Percentiles rank a stretch among this genome's conserved stretches.
phyloP scores from a whole-genome alignment of 305 asterid genomes.

The Lippia alba region DNA sequence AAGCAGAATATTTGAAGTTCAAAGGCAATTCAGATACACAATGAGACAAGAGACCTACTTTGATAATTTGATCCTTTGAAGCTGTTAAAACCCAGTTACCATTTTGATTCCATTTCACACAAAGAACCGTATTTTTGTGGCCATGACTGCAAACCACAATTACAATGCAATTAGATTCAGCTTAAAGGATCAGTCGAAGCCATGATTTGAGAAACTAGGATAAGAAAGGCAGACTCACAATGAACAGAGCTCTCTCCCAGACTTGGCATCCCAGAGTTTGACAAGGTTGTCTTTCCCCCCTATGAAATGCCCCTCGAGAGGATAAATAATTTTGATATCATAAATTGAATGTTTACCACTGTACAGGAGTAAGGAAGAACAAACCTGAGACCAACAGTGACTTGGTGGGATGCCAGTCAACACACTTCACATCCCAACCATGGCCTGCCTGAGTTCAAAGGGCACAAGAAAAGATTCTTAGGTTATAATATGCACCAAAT shows the following conservation, averaged over 20 bases:
- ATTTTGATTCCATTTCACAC: slow-evolving; percentile 94
- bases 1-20: slow-evolving; percentile 26
- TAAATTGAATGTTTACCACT: slow-evolving; percentile 6
- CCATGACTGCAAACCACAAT: slow-evolving; percentile 76
- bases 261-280: slow-evolving; percentile 99
- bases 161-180: slow-evolving; percentile 31
- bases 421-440: slow-evolving; percentile 99
- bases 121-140: slow-evolving; percentile 93
- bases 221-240: slow-evolving; percentile 59
- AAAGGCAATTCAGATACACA: slow-evolving; percentile 29
- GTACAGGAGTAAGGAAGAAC: slow-evolving; percentile 32
- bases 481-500: slow-evolving; percentile 51
- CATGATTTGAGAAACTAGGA: slow-evolving; percentile 11
- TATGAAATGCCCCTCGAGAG: slow-evolving; percentile 45
- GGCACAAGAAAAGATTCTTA: slow-evolving; percentile 57
- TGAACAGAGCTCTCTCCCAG: slow-evolving; percentile 91
- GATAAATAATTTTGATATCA: slow-evolving; percentile 27
- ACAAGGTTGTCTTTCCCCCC: slow-evolving; percentile 99
- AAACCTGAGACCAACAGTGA: slow-evolving; percentile 92
- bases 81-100: slow-evolving; percentile 99
- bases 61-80: slow-evolving; percentile 96
- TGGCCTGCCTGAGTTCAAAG: slow-evolving; percentile 99
- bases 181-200: slow-evolving; percentile 28
- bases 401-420: slow-evolving; percentile 99
- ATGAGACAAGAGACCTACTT: slow-evolving; percentile 50